Percentiles rank a stretch among this genome's conserved stretches.
phyloP scores from a whole-genome alignment of 441 rosid genomes.

The Pelargonium cotyledonis region DNA sequence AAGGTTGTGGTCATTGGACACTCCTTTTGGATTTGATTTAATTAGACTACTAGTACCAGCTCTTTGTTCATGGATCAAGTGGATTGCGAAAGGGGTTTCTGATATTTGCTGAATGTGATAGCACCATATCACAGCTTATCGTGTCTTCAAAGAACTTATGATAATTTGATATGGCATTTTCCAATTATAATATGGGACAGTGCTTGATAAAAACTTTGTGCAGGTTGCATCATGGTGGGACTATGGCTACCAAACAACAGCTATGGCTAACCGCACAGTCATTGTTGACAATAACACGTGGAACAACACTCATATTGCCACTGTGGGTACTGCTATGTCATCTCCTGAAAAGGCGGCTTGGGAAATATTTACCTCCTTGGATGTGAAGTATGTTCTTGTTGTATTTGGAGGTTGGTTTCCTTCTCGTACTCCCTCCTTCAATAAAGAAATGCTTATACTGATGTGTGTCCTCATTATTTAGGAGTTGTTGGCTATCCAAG shows the following conservation, averaged over 20 bases:
- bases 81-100: neutral
- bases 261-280: slow-evolving; percentile 99
- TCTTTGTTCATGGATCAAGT: neutral
- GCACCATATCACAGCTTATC: neutral
- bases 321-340: slow-evolving; percentile 99
- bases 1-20: neutral
- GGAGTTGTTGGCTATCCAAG: slow-evolving; percentile 99
- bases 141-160: neutral
- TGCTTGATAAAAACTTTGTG: slow-evolving; percentile 15
- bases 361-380: slow-evolving; percentile 95
- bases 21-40: neutral
- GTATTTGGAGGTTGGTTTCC: slow-evolving; percentile 86
- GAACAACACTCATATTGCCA: slow-evolving; percentile 99
- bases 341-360: slow-evolving; percentile 99
- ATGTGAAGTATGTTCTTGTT: slow-evolving; percentile 95
- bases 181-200: neutral
- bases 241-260: slow-evolving; percentile 98
- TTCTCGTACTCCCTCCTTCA: slow-evolving; percentile 17
- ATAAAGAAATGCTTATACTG: slow-evolving; percentile 25
- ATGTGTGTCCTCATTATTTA: slow-evolving; percentile 30
- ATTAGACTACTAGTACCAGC: neutral
- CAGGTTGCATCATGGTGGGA: slow-evolving; percentile 99
- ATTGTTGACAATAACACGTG: slow-evolving; percentile 98
- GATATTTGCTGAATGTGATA: neutral
- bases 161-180: neutral